Percentiles rank a stretch among this genome's conserved stretches.
phyloP scores from a whole-genome alignment of 257 asterid species.

The Rubia yunnanensis region DNA sequence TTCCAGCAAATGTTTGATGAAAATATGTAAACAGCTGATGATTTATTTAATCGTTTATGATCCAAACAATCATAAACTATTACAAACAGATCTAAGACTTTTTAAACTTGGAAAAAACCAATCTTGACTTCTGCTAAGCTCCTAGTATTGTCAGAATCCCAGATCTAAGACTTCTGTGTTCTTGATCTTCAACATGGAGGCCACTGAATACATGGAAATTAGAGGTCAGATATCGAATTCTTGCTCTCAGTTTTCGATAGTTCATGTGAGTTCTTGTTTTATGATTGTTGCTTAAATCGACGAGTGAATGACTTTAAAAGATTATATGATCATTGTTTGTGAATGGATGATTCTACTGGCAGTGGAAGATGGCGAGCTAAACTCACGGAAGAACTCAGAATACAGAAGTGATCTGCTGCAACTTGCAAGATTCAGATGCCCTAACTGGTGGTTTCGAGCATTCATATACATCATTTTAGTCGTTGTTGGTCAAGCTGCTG shows the following conservation, averaged over 20 bases:
- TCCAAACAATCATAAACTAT: background rate
- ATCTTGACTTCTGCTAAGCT: background rate
- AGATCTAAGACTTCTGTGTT: background rate
- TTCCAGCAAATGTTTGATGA: background rate
- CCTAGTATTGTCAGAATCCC: background rate
- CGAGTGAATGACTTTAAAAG: background rate
- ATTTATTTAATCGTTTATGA: background rate
- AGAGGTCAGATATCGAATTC: background rate
- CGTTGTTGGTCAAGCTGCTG: slow-evolving; percentile 28
- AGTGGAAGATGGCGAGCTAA: background rate
- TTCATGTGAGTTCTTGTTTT: no score
- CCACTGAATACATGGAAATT: background rate
- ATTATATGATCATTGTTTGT: background rate
- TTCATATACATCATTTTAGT: slow-evolving; percentile 12
- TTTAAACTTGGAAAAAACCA: background rate
- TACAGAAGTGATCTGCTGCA: background rate
- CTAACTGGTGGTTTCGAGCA: slow-evolving; percentile 22
- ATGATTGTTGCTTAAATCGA: background rate
- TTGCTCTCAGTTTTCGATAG: background rate
- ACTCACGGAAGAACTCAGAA: background rate
- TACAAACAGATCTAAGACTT: background rate
- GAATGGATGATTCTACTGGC: background rate
- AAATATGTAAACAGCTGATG: background rate
- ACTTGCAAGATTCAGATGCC: background rate
- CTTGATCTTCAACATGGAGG: background rate